Evolutionary conservation across 116 monocot species (phyloP).

Genomic region (Trichopus zeylanicus): DNA sequence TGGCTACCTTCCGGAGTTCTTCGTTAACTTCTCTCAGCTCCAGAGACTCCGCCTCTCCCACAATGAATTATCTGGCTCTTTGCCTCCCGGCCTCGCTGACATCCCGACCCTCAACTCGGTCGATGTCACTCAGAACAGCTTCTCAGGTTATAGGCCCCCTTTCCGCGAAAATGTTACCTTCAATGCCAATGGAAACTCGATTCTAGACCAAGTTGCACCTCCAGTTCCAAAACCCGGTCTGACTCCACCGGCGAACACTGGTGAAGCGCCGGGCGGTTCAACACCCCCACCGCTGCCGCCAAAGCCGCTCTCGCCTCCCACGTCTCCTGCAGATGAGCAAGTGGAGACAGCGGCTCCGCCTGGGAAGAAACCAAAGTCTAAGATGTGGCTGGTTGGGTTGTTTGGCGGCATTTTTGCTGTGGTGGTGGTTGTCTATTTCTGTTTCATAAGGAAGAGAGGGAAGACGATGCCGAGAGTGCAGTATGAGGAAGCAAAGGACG

Average conservation of each 20-base stretch:
- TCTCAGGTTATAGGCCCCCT: background rate
- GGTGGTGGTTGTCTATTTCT: no score
- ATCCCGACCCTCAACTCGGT: constrained; percentile 4
- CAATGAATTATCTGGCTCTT: constrained; percentile 25
- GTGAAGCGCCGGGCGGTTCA: no score
- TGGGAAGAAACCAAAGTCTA: no score
- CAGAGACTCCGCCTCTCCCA: constrained; percentile 26
- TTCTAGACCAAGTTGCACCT: background rate
- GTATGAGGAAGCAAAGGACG: background rate
- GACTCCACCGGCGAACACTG: background rate
- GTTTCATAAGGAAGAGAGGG: no score
- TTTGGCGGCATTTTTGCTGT: no score
- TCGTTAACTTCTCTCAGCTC: constrained; percentile 19
- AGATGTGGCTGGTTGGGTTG: no score
- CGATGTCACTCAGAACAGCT: background rate
- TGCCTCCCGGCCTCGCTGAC: constrained; percentile 5
- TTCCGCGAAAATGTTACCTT: background rate
- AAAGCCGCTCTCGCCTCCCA: no score
- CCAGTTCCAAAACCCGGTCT: background rate
- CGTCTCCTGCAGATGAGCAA: no score
- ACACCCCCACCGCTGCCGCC: no score
- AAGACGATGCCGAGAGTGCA: background rate
- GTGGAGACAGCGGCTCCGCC: no score
- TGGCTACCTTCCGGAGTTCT: constrained; percentile 29
- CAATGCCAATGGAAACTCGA: background rate